Evolutionary conservation across 805 yeast genomes (phyloP).

Genomic region (Torulaspora indica): DNA sequence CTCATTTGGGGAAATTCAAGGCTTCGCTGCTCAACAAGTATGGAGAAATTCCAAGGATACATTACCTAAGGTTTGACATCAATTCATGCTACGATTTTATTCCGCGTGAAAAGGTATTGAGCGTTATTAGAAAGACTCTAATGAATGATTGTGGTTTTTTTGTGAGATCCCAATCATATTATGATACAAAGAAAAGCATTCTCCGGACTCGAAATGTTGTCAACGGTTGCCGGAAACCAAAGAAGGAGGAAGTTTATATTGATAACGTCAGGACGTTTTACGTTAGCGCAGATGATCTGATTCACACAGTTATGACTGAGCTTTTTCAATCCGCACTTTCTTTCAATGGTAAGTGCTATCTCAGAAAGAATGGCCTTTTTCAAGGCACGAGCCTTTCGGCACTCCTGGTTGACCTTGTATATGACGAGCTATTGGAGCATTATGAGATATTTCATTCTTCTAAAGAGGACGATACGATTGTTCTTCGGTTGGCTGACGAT

Average conservation of each 20-base stretch:
- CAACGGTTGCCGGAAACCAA: constrained; percentile 18
- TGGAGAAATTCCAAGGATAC: constrained; percentile 36
- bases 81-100: constrained; percentile 72
- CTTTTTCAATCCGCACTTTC: constrained; percentile 47
- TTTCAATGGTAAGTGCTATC: constrained; percentile 37
- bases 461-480: constrained; percentile 30
- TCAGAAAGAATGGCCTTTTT: constrained; percentile 65
- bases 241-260: constrained; percentile 21
- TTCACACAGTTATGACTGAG: constrained; percentile 47
- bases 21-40: constrained; percentile 15
- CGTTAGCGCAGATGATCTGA: constrained; percentile 43
- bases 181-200: constrained; percentile 18
- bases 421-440: constrained; percentile 52
- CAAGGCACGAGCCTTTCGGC: constrained; percentile 83
- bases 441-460: constrained; percentile 29
- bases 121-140: constrained; percentile 29
- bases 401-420: constrained; percentile 66
- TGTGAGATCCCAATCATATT: constrained; percentile 28
- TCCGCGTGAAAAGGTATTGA: constrained; percentile 43
- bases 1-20: constrained; percentile 39
- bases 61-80: constrained; percentile 69
- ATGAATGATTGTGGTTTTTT: constrained; percentile 23
- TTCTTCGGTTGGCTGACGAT: constrained; percentile 78
- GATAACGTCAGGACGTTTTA: constrained; percentile 37
- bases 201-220: constrained; percentile 17